Evolutionary conservation across 495 filamentous ascomycete genomes (phyloP).

Genomic region (Thozetella sp.): DNA sequence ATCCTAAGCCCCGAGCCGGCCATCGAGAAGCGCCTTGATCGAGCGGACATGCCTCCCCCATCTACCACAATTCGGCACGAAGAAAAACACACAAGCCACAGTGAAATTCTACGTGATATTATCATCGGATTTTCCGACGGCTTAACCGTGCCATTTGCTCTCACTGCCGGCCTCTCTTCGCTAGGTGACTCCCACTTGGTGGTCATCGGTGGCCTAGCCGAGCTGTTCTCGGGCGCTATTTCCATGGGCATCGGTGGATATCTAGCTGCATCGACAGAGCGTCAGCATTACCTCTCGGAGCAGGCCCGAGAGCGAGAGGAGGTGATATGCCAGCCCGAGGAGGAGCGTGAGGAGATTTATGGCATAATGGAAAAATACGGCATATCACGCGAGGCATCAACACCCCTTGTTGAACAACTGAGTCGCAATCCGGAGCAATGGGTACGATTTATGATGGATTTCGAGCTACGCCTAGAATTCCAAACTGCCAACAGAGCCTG

Average conservation of each 20-base stretch:
- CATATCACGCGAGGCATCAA: constrained; percentile 24
- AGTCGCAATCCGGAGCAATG: constrained; percentile 38
- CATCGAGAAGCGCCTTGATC: too few species aligned
- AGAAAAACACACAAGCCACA: neutral
- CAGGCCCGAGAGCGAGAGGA: constrained; percentile 41
- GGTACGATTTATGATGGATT: constrained; percentile 58
- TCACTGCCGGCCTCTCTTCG: constrained; percentile 54
- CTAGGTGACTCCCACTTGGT: constrained; percentile 57
- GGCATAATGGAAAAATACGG: constrained; percentile 45
- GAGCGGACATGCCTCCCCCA: too few species aligned
- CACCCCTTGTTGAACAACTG: constrained; percentile 39
- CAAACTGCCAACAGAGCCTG: constrained; percentile 40
- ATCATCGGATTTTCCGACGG: constrained; percentile 58
- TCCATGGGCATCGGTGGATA: constrained; percentile 67
- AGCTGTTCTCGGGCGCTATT: constrained; percentile 63
- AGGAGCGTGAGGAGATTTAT: constrained; percentile 43
- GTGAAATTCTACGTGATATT: constrained; percentile 35
- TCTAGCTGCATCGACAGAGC: constrained; percentile 48
- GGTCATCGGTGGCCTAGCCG: constrained; percentile 61
- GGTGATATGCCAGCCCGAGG: constrained; percentile 35
- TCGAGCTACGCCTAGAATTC: constrained; percentile 48
- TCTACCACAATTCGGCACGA: too few species aligned
- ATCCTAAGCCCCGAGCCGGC: too few species aligned
- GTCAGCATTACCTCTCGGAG: constrained; percentile 47
- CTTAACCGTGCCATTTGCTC: constrained; percentile 57